Evolutionary conservation across 371 early-diverging fungal genomes (phyloP).

Genomic region (Zancudomyces culisetae): DNA sequence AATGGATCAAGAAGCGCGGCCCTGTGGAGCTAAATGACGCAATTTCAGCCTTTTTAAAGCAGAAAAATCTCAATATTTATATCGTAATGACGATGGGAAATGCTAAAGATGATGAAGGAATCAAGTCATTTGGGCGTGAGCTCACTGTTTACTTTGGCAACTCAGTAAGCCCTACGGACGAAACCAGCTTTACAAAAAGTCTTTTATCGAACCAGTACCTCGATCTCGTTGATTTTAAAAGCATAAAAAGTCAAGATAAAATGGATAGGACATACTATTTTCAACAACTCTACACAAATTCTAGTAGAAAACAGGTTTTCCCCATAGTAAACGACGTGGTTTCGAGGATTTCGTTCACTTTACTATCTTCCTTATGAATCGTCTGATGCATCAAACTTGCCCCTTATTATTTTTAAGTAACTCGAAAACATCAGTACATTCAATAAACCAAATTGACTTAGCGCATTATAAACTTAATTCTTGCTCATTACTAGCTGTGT

Average conservation of each 20-base stretch:
- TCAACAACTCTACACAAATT: not conserved
- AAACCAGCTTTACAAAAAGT: not conserved
- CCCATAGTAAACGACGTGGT: not conserved
- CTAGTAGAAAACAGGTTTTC: not conserved
- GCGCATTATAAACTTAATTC: too few species aligned
- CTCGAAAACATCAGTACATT: too few species aligned
- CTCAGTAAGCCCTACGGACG: not conserved
- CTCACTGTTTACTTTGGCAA: conserved; percentile 7
- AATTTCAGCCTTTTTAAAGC: conserved; percentile 6
- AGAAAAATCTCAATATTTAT: conserved; percentile 10
- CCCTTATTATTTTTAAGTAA: too few species aligned
- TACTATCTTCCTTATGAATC: too few species aligned
- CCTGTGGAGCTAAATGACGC: conserved; percentile 5
- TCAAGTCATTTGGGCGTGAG: conserved; percentile 16
- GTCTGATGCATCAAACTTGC: too few species aligned
- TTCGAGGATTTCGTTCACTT: not conserved
- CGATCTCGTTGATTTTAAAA: not conserved
- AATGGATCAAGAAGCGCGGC: conserved; percentile 18
- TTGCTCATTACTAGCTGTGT: too few species aligned
- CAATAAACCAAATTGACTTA: too few species aligned
- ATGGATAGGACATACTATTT: not conserved
- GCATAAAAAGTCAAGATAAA: not conserved
- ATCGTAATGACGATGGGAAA: conserved; percentile 22
- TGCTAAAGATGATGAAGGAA: conserved; percentile 1
- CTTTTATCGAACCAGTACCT: not conserved